phyloP scores from a whole-genome alignment of 1,139 yeast genomes.

The Candida neerlandica region DNA sequence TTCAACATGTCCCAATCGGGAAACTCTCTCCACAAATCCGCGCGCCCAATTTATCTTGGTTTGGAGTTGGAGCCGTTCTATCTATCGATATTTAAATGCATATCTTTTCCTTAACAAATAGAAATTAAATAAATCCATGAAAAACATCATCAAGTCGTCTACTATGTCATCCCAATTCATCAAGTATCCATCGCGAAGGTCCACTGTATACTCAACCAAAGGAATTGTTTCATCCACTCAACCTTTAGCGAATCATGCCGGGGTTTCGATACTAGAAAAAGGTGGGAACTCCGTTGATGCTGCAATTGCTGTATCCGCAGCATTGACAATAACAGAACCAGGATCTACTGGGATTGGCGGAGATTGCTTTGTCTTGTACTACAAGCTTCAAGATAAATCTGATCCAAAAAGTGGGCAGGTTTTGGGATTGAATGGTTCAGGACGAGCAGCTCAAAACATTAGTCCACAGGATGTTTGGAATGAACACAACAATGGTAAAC shows the following conservation, averaged over 20 bases:
- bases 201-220: constrained; percentile 73
- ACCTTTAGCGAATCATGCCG: constrained; percentile 78
- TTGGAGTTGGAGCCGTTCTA: neutral
- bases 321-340: constrained; percentile 72
- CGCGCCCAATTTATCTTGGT: neutral
- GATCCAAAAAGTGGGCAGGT: constrained; percentile 35
- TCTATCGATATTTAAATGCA: neutral
- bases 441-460: constrained; percentile 61
- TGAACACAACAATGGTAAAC: constrained; percentile 42
- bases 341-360: constrained; percentile 84
- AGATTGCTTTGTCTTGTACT: constrained; percentile 72
- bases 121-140: neutral
- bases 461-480: constrained; percentile 52
- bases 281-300: constrained; percentile 88
- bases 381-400: constrained; percentile 45
- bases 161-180: constrained; percentile 18
- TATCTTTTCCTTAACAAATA: neutral
- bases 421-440: constrained; percentile 75
- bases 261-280: constrained; percentile 58
- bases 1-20: neutral
- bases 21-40: neutral
- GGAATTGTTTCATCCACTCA: constrained; percentile 80
- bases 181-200: constrained; percentile 61
- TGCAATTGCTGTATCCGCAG: constrained; percentile 79
- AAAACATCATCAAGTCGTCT: neutral